phyloP scores from a whole-genome alignment of 179 eudicot genomes.

The Amaranthus tricolor region DNA sequence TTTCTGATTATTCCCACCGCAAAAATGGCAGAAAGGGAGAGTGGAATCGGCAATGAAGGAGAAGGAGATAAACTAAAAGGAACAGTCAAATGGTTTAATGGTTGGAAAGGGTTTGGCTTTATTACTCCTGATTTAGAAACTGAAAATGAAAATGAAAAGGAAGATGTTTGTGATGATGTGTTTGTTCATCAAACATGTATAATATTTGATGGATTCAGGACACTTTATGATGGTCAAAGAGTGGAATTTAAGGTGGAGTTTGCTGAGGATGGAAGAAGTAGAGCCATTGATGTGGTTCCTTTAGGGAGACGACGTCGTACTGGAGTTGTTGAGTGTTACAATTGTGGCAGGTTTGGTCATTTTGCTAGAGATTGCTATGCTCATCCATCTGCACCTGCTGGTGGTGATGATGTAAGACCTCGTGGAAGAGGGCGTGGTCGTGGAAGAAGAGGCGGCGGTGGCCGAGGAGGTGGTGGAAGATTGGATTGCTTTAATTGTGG shows the following conservation, averaged over 20 bases:
- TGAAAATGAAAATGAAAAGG: neutral
- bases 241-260: conserved; percentile 41
- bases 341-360: conserved; percentile 38
- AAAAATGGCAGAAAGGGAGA: conserved; percentile 27
- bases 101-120: conserved; percentile 62
- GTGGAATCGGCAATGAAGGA: no score
- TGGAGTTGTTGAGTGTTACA: conserved; percentile 34
- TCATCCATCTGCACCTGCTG: neutral
- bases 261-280: conserved; percentile 38
- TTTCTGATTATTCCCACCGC: neutral
- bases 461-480: conserved; percentile 25
- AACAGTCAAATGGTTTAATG: conserved; percentile 62
- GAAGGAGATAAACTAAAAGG: conserved; percentile 29
- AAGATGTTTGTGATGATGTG: conserved; percentile 27
- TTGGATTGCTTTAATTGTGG: conserved; percentile 41
- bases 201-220: conserved; percentile 40
- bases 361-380: conserved; percentile 39
- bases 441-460: conserved; percentile 20
- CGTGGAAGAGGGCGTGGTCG: conserved; percentile 23
- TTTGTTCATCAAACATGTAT: conserved; percentile 49
- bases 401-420: neutral
- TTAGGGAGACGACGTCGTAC: conserved; percentile 14
- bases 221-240: conserved; percentile 40
- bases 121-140: conserved; percentile 33
- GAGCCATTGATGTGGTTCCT: conserved; percentile 43